Evolutionary conservation across 2,329 filamentous ascomycete genomes (phyloP), one percentile per base, ranked within the genome.

Genomic region (Xylariaceae sp.): DNA sequence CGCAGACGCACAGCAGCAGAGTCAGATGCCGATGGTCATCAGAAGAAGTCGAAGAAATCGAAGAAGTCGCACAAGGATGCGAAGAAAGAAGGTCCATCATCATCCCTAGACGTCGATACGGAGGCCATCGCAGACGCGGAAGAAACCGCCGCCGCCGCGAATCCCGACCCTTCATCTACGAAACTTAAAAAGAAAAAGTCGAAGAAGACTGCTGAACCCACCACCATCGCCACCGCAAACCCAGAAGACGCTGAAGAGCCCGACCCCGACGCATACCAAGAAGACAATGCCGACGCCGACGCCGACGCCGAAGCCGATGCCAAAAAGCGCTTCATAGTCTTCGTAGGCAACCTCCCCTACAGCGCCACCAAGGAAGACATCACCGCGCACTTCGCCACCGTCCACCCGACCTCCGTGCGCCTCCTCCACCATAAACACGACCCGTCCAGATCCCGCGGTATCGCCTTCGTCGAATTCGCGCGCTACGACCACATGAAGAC

Each of bases 341-440:
- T 94, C 72, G 84, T 92, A 60, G 89, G 92, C 70, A 96, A 96
- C 74, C 86, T 97, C 4, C 92, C 92, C 48, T 96, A 84, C 80
- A 85, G 80, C 58, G 88, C 90, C 41, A 96, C 87, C 3, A 78
- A 80, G 50, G 81, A 81, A 48, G 78, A 83, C 42, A 80, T 97
- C 58, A 74, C 75, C 54, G 76, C 81, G 55, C 91, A 96, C 76
- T 96, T 96, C 71, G 79, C 84, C 42, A 84, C 87, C 59, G 81
- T 96, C 60, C 74, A 82, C 49, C 89, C 89, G 6, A 78, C 75
- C 50, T 79, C 80, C 1, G 78, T 94, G 48, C 89, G 92, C 27
- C 85, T 89, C 58, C 82, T 89, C 47, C 88, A 85, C 51, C 80
- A 88, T 65, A 83, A 84, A 62, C 75, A 76, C 51, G 76, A 83